Conservation (phyloP, 768 basidiomycete species). For the Tylopilus balloui region DNA sequence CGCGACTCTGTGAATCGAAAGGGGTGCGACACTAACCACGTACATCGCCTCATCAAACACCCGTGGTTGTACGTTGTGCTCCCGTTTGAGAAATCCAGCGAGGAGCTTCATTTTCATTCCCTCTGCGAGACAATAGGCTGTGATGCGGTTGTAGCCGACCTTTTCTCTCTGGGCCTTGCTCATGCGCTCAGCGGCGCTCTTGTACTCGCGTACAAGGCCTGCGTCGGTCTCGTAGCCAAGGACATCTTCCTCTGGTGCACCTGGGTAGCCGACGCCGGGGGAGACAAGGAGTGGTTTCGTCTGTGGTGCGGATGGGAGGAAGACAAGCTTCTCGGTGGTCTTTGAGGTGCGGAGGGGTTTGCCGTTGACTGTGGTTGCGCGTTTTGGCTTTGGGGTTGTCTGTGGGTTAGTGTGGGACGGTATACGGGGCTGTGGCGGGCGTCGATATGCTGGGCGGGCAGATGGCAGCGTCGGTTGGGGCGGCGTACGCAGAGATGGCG, state of each 20-base stretch:
- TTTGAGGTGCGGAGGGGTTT: constrained; percentile 82
- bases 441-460: constrained; percentile 21
- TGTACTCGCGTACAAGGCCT: constrained; percentile 63
- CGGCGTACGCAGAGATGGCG: constrained; percentile 8
- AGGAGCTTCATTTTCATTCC: constrained; percentile 80
- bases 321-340: constrained; percentile 85
- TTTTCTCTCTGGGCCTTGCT: constrained; percentile 77
- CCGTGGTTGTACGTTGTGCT: constrained; percentile 84
- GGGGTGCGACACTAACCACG: constrained; percentile 52
- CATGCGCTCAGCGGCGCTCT: constrained; percentile 87
- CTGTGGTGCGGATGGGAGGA: constrained; percentile 87
- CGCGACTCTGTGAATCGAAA: background rate
- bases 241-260: constrained; percentile 39
- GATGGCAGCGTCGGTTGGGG: constrained; percentile 24
- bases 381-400: constrained; percentile 16
- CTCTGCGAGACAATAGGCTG: constrained; percentile 88
- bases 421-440: constrained; percentile 21
- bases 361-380: constrained; percentile 17
- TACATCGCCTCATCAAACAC: constrained; percentile 93
- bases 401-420: constrained; percentile 14
- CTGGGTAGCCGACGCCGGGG: constrained; percentile 12
- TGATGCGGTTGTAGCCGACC: constrained; percentile 76
- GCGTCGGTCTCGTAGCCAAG: constrained; percentile 65
- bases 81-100: constrained; percentile 82
- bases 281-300: constrained; percentile 56